These are phyloP conservation scores for Pinus tabuliformis DNA, from an alignment of 75 land plant species.

Conservation along the genomic window DNA sequence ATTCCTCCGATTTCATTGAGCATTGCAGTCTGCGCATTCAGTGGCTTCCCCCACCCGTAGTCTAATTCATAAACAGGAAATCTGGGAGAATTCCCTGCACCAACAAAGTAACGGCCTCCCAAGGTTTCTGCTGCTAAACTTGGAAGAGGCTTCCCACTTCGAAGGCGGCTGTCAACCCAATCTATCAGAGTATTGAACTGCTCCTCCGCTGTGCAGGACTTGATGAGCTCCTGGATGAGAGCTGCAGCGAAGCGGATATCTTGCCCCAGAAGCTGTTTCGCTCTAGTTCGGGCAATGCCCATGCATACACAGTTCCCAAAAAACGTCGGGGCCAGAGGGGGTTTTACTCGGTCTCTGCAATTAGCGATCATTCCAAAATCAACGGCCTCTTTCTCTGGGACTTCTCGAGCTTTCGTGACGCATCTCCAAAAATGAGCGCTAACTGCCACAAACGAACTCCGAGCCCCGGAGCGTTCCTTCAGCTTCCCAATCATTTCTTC, in stretches of 20 bases:
- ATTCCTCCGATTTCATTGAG: conserved; percentile 15
- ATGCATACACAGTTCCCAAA: conserved; percentile 43
- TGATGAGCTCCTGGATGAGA: conserved; percentile 9
- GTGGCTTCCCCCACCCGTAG: conserved; percentile 47
- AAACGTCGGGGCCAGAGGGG: conserved; percentile 24
- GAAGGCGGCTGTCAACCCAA: not conserved
- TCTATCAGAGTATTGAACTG: conserved; percentile 11
- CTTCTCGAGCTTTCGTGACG: conserved; percentile 20
- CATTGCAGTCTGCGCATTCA: conserved; percentile 20
- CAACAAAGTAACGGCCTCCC: too few relatives aligned
- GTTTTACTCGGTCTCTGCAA: conserved; percentile 16
- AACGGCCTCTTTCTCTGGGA: not conserved
- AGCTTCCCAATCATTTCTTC: not conserved
- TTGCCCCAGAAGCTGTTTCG: not conserved
- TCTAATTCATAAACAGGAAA: conserved; percentile 32
- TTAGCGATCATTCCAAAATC: conserved; percentile 18
- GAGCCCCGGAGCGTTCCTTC: not conserved
- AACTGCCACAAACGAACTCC: not conserved
- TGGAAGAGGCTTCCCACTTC: too few relatives aligned
- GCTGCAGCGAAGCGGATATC: not conserved
- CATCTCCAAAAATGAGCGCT: conserved; percentile 34
- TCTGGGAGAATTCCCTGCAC: conserved; percentile 23
- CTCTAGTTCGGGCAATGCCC: not conserved
- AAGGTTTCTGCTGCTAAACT: too few relatives aligned
- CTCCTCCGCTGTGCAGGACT: conserved; percentile 10